Evolutionary conservation across 805 yeast genomes (phyloP).

Genomic region (Wickerhamomyces rabaulensis): DNA sequence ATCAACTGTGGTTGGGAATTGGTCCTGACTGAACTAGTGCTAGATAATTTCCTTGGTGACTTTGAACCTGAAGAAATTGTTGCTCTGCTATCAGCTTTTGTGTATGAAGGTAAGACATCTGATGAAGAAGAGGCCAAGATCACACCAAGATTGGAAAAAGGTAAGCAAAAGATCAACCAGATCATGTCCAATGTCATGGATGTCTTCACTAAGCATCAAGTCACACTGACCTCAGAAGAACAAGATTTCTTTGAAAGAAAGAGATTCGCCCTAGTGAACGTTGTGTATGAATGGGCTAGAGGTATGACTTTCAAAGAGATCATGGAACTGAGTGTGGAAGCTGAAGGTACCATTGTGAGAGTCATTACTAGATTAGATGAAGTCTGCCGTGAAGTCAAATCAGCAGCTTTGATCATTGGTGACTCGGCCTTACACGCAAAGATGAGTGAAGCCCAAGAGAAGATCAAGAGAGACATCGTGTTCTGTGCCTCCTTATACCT

Average conservation of each 20-base stretch:
- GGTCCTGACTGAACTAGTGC: conserved; percentile 78
- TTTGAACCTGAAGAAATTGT: conserved; percentile 95
- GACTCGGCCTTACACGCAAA: conserved; percentile 85
- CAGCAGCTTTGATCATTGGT: conserved; percentile 92
- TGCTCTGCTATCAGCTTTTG: conserved; percentile 88
- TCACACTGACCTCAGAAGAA: conserved; percentile 77
- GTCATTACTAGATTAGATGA: conserved; percentile 94
- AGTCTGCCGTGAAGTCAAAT: conserved; percentile 88
- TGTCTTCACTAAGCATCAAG: conserved; percentile 62
- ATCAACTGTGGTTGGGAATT: conserved; percentile 88
- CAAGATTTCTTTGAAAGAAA: conserved; percentile 76
- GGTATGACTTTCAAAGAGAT: conserved; percentile 90
- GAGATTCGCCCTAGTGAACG: conserved; percentile 87
- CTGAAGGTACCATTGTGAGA: conserved; percentile 95
- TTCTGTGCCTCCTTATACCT: conserved; percentile 93
- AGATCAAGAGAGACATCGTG: conserved; percentile 93
- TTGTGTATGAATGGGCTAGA: conserved; percentile 97
- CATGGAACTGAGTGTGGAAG: conserved; percentile 82
- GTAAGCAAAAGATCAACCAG: conserved; percentile 59
- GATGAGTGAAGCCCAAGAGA: conserved; percentile 89
- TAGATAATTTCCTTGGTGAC: conserved; percentile 89
- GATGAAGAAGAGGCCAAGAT: conserved; percentile 55
- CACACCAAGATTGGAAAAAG: conserved; percentile 78
- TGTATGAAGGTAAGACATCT: conserved; percentile 73
- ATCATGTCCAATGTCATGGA: conserved; percentile 60